phyloP scores from a whole-genome alignment of 148 eudicot species.

The Beta vulgaris region DNA sequence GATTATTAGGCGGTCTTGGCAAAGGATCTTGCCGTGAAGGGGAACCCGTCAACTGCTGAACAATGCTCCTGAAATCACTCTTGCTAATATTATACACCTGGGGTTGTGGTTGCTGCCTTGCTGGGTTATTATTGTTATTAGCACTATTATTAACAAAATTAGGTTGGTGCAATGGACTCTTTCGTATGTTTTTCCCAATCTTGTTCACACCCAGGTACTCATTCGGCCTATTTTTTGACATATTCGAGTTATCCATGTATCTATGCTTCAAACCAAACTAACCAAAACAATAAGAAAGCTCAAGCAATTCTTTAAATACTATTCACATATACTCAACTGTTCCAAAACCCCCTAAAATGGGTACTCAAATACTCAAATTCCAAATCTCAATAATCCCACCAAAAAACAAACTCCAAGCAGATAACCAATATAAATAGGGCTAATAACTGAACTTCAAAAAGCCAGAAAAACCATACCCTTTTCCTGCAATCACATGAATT shows the following conservation, averaged over 20 bases:
- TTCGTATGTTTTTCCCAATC: slow-evolving; percentile 70
- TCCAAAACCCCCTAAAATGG: slow-evolving; percentile 6
- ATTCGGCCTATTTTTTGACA: slow-evolving; percentile 44
- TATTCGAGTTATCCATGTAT: slow-evolving; percentile 41
- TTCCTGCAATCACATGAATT: slow-evolving; percentile 18
- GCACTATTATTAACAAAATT: slow-evolving; percentile 36
- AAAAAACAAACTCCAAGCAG: slow-evolving; percentile 15
- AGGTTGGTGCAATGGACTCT: slow-evolving; percentile 70
- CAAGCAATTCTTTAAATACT: not conserved
- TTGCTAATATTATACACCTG: slow-evolving; percentile 95
- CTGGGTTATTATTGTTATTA: slow-evolving; percentile 20
- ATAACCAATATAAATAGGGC: slow-evolving; percentile 11
- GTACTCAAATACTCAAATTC: slow-evolving; percentile 11
- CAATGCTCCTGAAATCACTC: slow-evolving; percentile 86
- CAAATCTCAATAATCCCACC: slow-evolving; percentile 15
- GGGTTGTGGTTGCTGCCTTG: slow-evolving; percentile 68
- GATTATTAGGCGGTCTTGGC: slow-evolving; percentile 70
- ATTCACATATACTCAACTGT: slow-evolving; percentile 22
- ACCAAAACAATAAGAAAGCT: slow-evolving; percentile 3
- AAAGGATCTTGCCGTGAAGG: slow-evolving; percentile 55
- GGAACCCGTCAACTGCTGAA: slow-evolving; percentile 88
- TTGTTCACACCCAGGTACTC: slow-evolving; percentile 79
- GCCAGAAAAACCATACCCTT: slow-evolving; percentile 39
- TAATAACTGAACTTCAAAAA: not conserved
- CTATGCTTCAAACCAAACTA: slow-evolving; percentile 15